These are phyloP conservation scores for Neopestalotiopsis rosae DNA, from an alignment of 2,329 filamentous ascomycete genomes.

Conservation along the genomic window DNA sequence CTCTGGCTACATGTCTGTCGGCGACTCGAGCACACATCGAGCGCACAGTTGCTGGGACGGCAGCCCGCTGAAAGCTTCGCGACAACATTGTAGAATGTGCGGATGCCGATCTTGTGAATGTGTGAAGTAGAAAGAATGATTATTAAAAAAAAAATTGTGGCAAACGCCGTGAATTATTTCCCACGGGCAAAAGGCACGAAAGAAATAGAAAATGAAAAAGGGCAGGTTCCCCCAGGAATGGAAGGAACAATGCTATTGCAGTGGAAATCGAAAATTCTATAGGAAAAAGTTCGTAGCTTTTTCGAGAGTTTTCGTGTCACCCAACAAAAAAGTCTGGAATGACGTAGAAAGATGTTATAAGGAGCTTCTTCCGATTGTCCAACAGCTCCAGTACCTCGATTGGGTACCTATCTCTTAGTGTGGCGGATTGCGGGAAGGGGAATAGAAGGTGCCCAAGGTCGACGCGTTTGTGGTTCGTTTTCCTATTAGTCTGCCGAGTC, in stretches of 20 bases:
- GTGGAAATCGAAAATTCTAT: not conserved
- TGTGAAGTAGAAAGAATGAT: not conserved
- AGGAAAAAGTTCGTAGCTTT: not conserved
- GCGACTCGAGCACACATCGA: not conserved
- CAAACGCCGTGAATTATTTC: not conserved
- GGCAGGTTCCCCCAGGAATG: not conserved
- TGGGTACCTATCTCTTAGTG: not conserved
- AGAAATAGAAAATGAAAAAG: not conserved
- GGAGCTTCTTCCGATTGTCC: not conserved
- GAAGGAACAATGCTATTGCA: not conserved
- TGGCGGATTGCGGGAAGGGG: not conserved
- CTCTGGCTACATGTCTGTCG: not conserved
- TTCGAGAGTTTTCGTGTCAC: not conserved
- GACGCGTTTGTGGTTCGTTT: not conserved
- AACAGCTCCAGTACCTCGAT: not conserved
- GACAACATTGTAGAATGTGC: constrained; percentile 12
- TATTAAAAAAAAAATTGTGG: not conserved
- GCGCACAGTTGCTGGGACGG: constrained; percentile 7
- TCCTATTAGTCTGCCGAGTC: not conserved
- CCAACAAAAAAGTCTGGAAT: not conserved
- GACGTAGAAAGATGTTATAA: not conserved
- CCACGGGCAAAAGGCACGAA: not conserved
- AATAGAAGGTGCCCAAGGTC: not conserved
- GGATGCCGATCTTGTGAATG: not conserved
- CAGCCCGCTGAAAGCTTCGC: constrained; percentile 4